phyloP scores from a whole-genome alignment of 495 filamentous ascomycete species.

The Tuber indicum region DNA sequence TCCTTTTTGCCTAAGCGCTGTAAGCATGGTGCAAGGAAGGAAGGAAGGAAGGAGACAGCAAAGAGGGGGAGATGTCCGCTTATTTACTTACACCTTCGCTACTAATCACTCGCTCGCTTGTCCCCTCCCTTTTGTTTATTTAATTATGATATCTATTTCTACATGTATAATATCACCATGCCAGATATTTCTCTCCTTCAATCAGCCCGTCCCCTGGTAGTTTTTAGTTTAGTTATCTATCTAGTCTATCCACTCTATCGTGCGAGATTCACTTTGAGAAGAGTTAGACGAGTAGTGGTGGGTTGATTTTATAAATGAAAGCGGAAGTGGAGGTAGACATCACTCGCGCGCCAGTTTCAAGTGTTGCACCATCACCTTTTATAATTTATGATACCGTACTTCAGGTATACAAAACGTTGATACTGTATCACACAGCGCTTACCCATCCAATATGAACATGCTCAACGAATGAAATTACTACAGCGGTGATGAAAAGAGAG shows the following conservation, averaged over 20 bases:
- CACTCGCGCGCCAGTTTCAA: background rate
- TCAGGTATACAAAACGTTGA: background rate
- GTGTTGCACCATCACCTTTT: background rate
- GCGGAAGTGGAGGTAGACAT: background rate
- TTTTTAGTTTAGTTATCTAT: background rate
- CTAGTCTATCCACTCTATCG: background rate
- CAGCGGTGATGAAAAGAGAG: background rate
- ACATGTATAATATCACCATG: background rate
- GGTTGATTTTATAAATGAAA: background rate
- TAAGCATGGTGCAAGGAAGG: background rate
- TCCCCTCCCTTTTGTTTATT: background rate
- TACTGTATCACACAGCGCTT: background rate
- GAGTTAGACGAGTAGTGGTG: background rate
- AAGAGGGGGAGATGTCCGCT: too few relatives aligned
- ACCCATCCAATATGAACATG: slow-evolving; percentile 1
- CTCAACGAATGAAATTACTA: background rate
- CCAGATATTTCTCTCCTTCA: background rate
- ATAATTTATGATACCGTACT: background rate
- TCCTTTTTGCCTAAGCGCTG: background rate
- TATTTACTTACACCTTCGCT: slow-evolving; percentile 6
- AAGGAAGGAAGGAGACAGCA: background rate
- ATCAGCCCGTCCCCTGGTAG: background rate
- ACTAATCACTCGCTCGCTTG: slow-evolving; percentile 3
- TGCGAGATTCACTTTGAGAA: background rate
- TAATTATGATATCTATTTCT: background rate